phyloP scores from a whole-genome alignment of 2,329 filamentous ascomycete species.

The Alternaria burnsii region DNA sequence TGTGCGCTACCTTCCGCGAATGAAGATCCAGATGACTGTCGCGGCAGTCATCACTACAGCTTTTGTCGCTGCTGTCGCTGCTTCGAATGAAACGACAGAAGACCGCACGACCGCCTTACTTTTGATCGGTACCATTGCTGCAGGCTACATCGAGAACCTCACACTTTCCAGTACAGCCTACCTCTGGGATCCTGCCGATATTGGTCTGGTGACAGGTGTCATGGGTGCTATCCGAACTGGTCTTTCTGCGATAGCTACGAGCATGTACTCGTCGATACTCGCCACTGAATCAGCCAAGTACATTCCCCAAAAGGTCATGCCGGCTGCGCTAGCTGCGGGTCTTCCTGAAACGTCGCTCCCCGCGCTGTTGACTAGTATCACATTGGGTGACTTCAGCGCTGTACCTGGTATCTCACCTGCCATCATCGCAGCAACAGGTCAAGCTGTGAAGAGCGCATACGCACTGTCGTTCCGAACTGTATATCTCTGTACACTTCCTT shows the following conservation, averaged over 20 bases:
- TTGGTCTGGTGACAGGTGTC: slow-evolving; percentile 43
- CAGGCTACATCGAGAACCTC: slow-evolving; percentile 45
- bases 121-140: slow-evolving; percentile 37
- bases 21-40: slow-evolving; percentile 46
- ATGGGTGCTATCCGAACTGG: slow-evolving; percentile 42
- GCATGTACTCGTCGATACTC: slow-evolving; percentile 45
- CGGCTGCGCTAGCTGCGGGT: slow-evolving; percentile 35
- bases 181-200: slow-evolving; percentile 45
- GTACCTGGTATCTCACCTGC: slow-evolving; percentile 39
- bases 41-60: slow-evolving; percentile 33
- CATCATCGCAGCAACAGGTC: slow-evolving; percentile 42
- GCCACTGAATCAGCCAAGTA: slow-evolving; percentile 37
- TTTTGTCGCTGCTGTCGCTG: slow-evolving; percentile 38
- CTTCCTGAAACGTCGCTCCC: slow-evolving; percentile 33
- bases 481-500: slow-evolving; percentile 54
- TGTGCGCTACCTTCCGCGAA: slow-evolving; percentile 39
- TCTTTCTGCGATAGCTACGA: slow-evolving; percentile 34
- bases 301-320: slow-evolving; percentile 37
- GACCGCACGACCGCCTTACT: slow-evolving; percentile 31
- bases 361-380: slow-evolving; percentile 35
- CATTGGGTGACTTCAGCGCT: slow-evolving; percentile 30
- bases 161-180: slow-evolving; percentile 37
- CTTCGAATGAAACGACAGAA: slow-evolving; percentile 28
- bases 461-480: slow-evolving; percentile 56
- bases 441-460: slow-evolving; percentile 54